Evolutionary conservation across 1,284 basidiomycete genomes (phyloP).

Genomic region (Trametes polyzona): DNA sequence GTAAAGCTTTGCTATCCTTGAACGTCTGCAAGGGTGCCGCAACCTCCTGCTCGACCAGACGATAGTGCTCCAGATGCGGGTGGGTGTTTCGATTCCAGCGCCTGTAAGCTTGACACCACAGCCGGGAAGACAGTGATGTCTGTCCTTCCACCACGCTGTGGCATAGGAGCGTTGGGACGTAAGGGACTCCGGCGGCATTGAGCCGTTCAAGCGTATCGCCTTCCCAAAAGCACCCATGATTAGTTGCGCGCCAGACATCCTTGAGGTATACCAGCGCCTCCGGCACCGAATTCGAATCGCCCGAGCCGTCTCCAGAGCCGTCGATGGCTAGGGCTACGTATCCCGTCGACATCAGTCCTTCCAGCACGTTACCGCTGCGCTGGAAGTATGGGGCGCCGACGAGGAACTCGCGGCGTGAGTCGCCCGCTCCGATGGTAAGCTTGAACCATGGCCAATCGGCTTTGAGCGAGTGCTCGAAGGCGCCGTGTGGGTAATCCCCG

Average conservation of each 20-base stretch:
- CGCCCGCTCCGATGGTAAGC: not conserved
- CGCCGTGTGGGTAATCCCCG: not conserved
- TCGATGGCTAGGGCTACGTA: not conserved
- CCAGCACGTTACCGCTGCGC: not conserved
- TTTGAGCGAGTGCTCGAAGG: not conserved
- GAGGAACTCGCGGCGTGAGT: not conserved
- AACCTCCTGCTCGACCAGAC: conserved; percentile 11
- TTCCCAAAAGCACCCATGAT: not conserved
- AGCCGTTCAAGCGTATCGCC: not conserved
- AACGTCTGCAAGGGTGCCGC: not conserved
- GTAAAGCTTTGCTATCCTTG: not conserved
- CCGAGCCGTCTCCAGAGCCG: too few species aligned
- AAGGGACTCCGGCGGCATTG: not conserved
- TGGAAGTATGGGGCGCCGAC: not conserved
- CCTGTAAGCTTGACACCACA: not conserved
- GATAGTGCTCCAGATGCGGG: conserved; percentile 8
- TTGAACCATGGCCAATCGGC: not conserved
- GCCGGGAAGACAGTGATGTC: not conserved
- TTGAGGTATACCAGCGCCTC: not conserved
- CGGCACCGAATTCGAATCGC: too few species aligned
- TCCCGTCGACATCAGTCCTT: not conserved
- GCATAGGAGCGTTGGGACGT: not conserved
- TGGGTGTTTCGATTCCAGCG: not conserved
- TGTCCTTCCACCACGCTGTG: not conserved
- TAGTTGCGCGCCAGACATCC: not conserved